phyloP scores from a whole-genome alignment of 352 stramenopile species.

The Phytopythium sindhum region DNA sequence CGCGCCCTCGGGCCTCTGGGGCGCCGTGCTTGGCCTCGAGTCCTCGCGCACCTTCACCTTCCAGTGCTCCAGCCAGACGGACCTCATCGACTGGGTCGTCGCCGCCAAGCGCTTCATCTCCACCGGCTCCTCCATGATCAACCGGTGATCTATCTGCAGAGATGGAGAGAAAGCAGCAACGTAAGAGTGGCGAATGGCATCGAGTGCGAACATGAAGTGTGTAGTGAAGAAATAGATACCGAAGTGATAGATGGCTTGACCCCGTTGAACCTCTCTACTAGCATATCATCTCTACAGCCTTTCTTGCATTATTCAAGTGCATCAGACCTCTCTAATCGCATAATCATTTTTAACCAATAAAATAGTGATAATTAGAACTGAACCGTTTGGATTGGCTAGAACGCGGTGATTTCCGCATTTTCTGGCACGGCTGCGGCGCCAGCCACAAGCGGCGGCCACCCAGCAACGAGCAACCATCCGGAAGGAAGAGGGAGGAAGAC shows the following conservation, averaged over 20 bases:
- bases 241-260: conserved; percentile 3
- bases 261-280: conserved; percentile 3
- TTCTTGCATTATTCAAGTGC: background rate
- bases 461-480: background rate
- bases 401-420: background rate
- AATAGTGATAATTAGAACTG: background rate
- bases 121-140: conserved; percentile 39
- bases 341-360: conserved; percentile 13
- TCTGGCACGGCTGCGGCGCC: background rate
- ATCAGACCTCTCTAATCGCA: background rate
- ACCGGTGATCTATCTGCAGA: conserved; percentile 12
- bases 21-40: conserved; percentile 63
- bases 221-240: background rate
- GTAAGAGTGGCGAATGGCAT: background rate
- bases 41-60: conserved; percentile 70
- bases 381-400: conserved; percentile 11
- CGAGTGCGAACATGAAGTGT: background rate
- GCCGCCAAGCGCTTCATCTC: conserved; percentile 70
- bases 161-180: background rate
- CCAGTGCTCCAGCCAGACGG: conserved; percentile 71
- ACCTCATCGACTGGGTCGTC: conserved; percentile 83
- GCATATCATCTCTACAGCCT: background rate
- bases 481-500: conserved; percentile 1
- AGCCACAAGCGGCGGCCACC: background rate
- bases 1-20: conserved; percentile 48